phyloP scores from a whole-genome alignment of 345 rosid species.

The Cardamine occulta region DNA sequence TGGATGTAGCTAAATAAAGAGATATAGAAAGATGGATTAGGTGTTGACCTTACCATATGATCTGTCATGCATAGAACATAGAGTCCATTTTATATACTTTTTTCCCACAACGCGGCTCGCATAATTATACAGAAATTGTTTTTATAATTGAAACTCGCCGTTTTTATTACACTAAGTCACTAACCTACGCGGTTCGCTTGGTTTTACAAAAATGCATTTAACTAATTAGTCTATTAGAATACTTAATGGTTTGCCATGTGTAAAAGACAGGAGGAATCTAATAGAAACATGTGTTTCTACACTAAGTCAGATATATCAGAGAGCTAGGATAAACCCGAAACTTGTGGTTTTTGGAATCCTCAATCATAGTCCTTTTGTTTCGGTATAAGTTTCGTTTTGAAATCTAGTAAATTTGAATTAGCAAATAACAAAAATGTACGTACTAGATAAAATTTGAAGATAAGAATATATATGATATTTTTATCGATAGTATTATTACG shows the following conservation, averaged over 20 bases:
- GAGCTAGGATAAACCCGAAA: background rate
- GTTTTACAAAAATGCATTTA: background rate
- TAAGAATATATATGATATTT: background rate
- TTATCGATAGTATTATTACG: background rate
- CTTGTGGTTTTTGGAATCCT: background rate
- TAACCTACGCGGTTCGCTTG: slow-evolving; percentile 6
- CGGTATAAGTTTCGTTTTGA: background rate
- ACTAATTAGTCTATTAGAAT: background rate
- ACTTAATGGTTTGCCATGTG: slow-evolving; percentile 7
- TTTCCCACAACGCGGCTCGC: slow-evolving; percentile 2
- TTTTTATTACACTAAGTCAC: background rate
- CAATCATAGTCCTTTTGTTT: background rate
- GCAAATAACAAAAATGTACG: background rate
- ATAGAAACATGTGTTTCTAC: background rate
- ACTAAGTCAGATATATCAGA: background rate
- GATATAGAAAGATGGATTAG: slow-evolving; percentile 11
- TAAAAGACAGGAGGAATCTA: slow-evolving; percentile 29
- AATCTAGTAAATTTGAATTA: background rate
- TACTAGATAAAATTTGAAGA: background rate
- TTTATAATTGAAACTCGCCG: background rate
- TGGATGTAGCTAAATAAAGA: background rate
- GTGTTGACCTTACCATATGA: slow-evolving; percentile 37
- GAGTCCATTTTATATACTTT: background rate
- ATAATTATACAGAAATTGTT: background rate
- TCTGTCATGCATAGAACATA: slow-evolving; percentile 20